Evolutionary conservation across 345 rosid species (phyloP).

Genomic region (Turritis glabra): DNA sequence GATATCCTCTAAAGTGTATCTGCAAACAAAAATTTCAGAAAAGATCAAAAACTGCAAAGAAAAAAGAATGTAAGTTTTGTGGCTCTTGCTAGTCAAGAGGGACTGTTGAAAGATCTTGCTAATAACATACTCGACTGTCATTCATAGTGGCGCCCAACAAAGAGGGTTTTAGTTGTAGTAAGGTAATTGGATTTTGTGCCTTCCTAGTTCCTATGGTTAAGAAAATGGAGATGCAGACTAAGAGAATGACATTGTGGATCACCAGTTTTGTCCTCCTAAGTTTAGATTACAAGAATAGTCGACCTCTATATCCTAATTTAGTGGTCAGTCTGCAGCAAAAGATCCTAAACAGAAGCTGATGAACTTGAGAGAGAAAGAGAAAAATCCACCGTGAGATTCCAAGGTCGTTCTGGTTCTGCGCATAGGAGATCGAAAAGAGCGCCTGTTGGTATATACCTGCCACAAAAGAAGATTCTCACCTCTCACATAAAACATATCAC

Average conservation of each 20-base stretch:
- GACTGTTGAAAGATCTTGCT: background rate
- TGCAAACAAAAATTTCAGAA: conserved; percentile 37
- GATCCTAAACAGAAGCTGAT: background rate
- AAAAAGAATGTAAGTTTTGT: background rate
- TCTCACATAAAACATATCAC: conserved; percentile 5
- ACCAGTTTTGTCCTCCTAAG: background rate
- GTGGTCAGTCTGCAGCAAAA: too few relatives aligned
- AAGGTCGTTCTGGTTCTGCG: conserved; percentile 84
- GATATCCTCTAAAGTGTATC: conserved; percentile 98
- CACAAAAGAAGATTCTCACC: conserved; percentile 14
- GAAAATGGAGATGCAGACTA: background rate
- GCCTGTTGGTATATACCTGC: conserved; percentile 90
- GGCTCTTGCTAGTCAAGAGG: background rate
- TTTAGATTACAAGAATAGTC: conserved; percentile 12
- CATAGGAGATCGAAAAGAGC: conserved; percentile 92
- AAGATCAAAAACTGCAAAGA: background rate
- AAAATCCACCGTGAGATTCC: conserved; percentile 82
- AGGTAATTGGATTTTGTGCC: background rate
- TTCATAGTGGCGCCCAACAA: background rate
- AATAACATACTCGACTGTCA: background rate
- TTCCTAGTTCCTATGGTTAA: background rate
- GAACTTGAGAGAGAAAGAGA: background rate
- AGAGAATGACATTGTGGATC: background rate
- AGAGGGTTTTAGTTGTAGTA: background rate
- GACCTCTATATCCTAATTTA: too few relatives aligned